These are phyloP conservation scores for Alternaria brassicicola DNA, from an alignment of 2,329 filamentous ascomycete genomes.

Conservation along the genomic window DNA sequence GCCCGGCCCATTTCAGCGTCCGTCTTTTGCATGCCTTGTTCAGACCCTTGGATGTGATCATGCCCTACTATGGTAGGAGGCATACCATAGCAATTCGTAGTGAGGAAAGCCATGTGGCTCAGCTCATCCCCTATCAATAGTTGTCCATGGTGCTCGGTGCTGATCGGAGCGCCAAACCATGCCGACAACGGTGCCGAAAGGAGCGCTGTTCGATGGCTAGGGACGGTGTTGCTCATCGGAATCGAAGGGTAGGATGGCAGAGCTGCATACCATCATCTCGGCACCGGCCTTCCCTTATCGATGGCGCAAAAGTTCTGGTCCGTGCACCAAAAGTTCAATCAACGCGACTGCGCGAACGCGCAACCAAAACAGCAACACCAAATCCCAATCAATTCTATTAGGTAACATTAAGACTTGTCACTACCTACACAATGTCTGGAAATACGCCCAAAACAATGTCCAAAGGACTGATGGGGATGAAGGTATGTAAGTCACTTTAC, in stretches of 20 bases:
- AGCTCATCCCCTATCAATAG: neutral
- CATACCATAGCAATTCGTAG: too few species aligned
- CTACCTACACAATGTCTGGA: conserved; percentile 31
- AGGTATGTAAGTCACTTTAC: conserved; percentile 53
- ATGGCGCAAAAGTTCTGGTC: neutral
- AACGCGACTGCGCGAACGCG: conserved; percentile 13
- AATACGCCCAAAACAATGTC: conserved; percentile 71
- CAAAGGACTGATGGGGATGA: conserved; percentile 88
- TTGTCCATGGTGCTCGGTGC: neutral
- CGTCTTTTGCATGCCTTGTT: neutral
- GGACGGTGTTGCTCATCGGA: neutral
- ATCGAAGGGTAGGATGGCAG: neutral
- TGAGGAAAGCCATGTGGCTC: neutral
- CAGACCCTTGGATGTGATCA: neutral
- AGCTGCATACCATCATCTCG: neutral
- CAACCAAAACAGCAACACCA: neutral
- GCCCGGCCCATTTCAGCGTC: neutral
- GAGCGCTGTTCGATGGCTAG: neutral
- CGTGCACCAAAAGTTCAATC: conserved; percentile 9
- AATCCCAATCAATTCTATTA: neutral
- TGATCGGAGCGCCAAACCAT: neutral
- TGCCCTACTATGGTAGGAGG: too few species aligned
- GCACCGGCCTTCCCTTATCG: conserved; percentile 1
- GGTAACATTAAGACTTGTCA: neutral
- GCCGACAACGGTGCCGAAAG: neutral